These are phyloP conservation scores for Saccharomycopsis sp. DNA, from an alignment of 805 yeast genomes.

Conservation along the genomic window DNA sequence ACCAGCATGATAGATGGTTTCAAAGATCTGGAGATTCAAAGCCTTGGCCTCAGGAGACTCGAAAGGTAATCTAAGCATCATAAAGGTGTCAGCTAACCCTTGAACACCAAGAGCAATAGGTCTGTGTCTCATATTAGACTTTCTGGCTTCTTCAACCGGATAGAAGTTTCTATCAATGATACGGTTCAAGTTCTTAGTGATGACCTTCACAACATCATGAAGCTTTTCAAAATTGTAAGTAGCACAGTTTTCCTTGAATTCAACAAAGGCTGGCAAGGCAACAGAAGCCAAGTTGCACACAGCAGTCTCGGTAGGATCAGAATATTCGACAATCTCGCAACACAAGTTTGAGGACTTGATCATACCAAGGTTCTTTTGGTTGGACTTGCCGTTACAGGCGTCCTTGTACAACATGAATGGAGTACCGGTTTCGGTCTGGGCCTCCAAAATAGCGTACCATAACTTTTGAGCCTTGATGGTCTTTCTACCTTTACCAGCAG, in stretches of 20 bases:
- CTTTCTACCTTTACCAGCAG: slow-evolving; percentile 55
- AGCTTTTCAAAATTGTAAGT: slow-evolving; percentile 67
- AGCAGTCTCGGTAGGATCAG: slow-evolving; percentile 88
- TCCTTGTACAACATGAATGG: slow-evolving; percentile 95
- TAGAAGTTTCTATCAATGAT: slow-evolving; percentile 81
- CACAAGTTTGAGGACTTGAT: slow-evolving; percentile 92
- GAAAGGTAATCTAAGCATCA: slow-evolving; percentile 75
- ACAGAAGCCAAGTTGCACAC: slow-evolving; percentile 92
- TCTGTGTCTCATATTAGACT: slow-evolving; percentile 75
- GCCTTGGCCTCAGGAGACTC: slow-evolving; percentile 73
- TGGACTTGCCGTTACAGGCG: slow-evolving; percentile 78
- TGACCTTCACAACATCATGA: slow-evolving; percentile 70
- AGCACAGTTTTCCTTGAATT: slow-evolving; percentile 36
- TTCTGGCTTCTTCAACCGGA: slow-evolving; percentile 72
- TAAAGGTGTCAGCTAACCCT: slow-evolving; percentile 87
- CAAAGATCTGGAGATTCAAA: slow-evolving; percentile 81
- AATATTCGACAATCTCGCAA: slow-evolving; percentile 89
- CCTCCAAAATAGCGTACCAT: slow-evolving; percentile 83
- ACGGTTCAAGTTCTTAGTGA: slow-evolving; percentile 70
- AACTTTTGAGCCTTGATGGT: slow-evolving; percentile 80
- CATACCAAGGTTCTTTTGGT: slow-evolving; percentile 87
- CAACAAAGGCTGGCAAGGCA: slow-evolving; percentile 76
- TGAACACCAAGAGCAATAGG: slow-evolving; percentile 99
- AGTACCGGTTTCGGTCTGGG: slow-evolving; percentile 95
- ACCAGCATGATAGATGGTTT: slow-evolving; percentile 92